Base-by-base conservation (phyloP, 164 flowering plant species). In the Vitis amurensis region DNA sequence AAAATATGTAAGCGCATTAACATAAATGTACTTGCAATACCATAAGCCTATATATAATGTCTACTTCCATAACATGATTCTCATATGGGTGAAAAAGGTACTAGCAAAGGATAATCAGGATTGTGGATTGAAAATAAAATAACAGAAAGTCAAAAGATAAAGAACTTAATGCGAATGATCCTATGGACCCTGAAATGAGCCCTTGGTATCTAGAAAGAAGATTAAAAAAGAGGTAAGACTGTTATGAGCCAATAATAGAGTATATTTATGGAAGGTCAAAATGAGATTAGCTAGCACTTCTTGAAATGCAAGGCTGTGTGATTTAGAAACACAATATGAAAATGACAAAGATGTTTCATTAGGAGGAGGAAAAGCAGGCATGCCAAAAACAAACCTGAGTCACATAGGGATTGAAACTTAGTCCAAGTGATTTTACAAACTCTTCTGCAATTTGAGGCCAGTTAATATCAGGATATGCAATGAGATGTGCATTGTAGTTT, bases 401-500 rank as follows among this genome's bases (percentile, higher is more conserved):
- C 64, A 95, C 97, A 76, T 90, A 91, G 12, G 96, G 91, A 74
- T 93, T 95, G 76, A 95, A 91, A 74, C 81, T 68, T 76, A 95
- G 71, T 60, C 99, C 99, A 67, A 95, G 85, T 71, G 97, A 93
- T 55, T 72, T 75, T 14, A 93, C 95, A 85, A 95, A 91, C 63
- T 90, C 97, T 75, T 93, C 88, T 5, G 99, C 93, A 78, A 85
- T 71, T 16, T 64, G 74, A 55, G 94, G 91, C 99, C 98, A 93
- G 57, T 88, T 73, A 62, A 90, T 62, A 64, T 83, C 77, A 67
- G 97, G 98, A 86, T 93, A 95, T 68, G 98, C 97, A 75, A 76
- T 86, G 64, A 93, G 73, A 85, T 95, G 99, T 9, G 99, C 97
- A 82, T 91, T 93, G 75, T 93, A 93, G 53, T 93, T 95, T 61